Evolutionary conservation across 2,329 filamentous ascomycete species (phyloP).

Genomic region (Diaporthe australafricana): DNA sequence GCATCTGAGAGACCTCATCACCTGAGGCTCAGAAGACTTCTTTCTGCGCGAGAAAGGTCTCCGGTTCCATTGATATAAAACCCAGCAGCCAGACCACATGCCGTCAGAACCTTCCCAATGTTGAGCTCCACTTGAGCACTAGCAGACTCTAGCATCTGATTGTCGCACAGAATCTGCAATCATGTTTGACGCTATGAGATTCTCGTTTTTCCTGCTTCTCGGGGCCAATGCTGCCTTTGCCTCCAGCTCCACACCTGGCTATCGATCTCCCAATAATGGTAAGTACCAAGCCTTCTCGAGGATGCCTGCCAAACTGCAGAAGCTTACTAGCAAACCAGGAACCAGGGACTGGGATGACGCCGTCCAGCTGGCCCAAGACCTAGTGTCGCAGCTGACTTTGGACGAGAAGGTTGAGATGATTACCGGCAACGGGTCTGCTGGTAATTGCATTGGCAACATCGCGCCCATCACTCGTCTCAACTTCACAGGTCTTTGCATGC

Average conservation of each 20-base stretch:
- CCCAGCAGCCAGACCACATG: background rate
- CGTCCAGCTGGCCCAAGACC: background rate
- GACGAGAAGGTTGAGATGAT: conserved; percentile 9
- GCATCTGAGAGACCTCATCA: background rate
- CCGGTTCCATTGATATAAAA: background rate
- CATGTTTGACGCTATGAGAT: background rate
- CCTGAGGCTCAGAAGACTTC: background rate
- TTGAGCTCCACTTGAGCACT: no score
- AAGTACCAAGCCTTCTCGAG: no score
- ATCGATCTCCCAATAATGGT: background rate
- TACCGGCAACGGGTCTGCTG: background rate
- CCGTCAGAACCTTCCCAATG: no score
- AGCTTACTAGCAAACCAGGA: background rate
- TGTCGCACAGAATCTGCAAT: background rate
- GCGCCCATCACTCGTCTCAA: background rate
- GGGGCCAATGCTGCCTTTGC: background rate
- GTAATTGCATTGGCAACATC: conserved; percentile 8
- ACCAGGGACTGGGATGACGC: conserved; percentile 12
- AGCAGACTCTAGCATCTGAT: background rate
- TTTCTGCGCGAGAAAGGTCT: background rate
- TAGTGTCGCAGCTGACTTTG: conserved; percentile 20
- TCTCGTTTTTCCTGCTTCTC: background rate
- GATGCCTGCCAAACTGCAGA: background rate
- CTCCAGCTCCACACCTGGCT: background rate
- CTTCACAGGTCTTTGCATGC: conserved; percentile 10